Base-by-base conservation (phyloP, 2,329 filamentous ascomycete genomes). In the Pleurostoma richardsiae region DNA sequence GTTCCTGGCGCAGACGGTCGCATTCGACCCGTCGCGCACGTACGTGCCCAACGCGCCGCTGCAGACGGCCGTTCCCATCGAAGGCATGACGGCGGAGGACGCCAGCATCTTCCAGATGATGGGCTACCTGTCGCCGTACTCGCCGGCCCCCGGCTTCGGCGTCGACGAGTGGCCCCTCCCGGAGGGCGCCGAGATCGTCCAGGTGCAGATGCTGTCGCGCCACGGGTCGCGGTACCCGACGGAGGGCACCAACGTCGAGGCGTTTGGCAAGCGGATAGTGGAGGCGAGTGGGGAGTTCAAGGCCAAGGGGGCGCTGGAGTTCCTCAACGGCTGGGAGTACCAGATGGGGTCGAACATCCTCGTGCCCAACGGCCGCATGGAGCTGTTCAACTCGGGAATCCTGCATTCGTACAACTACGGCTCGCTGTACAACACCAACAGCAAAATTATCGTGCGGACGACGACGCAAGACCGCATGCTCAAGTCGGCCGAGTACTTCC, bases 401-500 rank as follows among this genome's bases (percentile, higher is more conserved):
- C 61, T 87, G 41, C 85, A 89, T 60, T 83, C 83, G 54, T 90
- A 89, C 64, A 80, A 84, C 68, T 89, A 89, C 57, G 81, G 79
- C 5, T 74, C 79, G 50, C 67, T 90, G 27, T 89, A 88, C 56
- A 85, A 89, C 55, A 80, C 86, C 4, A 76, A 79, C 47, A 83
- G 75, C 64, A 90, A 88, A 66, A 82, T 90, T 49, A 79, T 90
- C 48, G 85, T 82, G 11, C 76, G 86, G 29, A 88, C 85, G 1
- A 89, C 86, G 45, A 88, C 86, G 1, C 85, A 90, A 60, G 82
- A 88, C 59, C 80, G 87, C 28, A 90, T 90, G 86, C 70, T 86
- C 27, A 83, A 90, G 61, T 85, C 78, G 38, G 86, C 86, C 3
- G 86, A 90, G 63, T 86, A 90, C 63, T 90, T 89, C 65, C 68